Evolutionary conservation across 192 early-diverging fungal species (phyloP), one percentile per base, ranked within the genome.

Genomic region (Rhizophagus clarus): DNA sequence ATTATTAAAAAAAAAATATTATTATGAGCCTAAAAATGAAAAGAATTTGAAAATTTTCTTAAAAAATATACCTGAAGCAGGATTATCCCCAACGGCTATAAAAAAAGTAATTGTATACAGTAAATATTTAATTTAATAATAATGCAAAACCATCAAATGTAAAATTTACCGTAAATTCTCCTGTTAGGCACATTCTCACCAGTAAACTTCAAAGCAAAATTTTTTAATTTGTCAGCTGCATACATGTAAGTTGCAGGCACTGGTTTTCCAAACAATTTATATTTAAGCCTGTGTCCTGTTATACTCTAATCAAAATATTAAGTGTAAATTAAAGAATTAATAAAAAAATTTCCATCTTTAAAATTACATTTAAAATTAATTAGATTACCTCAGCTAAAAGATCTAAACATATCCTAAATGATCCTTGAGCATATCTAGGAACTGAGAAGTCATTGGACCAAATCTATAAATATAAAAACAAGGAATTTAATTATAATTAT

Each of bases 391-490:
- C 60, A 83, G 91, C 96, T 37, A 98, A 82, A 9, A 83, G 82
- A 66, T 94, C 92, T 22, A 98, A 82, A 17, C 91, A 88, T 11
- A 88, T 81, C 51, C 91, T 91, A 87, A 95, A 95, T 5, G 93
- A 88, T 15, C 96, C 96, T 85, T 98, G 96, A 22, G 88, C 96
- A 75, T 95, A 93, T 42, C 96, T 85, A 61, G 91, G 90, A 1
- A 86, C 81, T n/a, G 92, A 90, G 61, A 88, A 96, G 24, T 97
- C 95, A 81, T 94, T 97, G 79, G 90, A 92, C 93, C 95, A 98
- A 11, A 96, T 83, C 87, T 93, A 87, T 82, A 84, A 32, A 66
- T 63, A 70, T 37, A n/a, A 40, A 40, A 70, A n/a, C 14, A 26
- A 29, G 17, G 4, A 17, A 17, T 68, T 32, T 9, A 69, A 70